A percentile compares a stretch with the other conserved stretches of the same genome.
phyloP scores from a whole-genome alignment of 2,329 filamentous ascomycete species.

The Thielaviopsis musarum region DNA sequence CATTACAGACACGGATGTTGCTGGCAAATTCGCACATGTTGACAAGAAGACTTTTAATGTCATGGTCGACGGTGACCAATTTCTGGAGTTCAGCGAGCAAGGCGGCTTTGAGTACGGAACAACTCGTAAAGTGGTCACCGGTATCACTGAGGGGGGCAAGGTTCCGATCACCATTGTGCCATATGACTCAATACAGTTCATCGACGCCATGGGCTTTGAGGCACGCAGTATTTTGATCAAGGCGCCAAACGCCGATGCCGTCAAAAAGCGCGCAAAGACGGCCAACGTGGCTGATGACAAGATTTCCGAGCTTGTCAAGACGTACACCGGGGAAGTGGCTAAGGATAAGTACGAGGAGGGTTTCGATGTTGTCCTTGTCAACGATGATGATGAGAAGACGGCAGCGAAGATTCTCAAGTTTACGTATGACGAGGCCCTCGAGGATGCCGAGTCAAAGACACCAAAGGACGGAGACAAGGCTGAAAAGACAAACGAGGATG shows the following conservation, averaged over 20 bases:
- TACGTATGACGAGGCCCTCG: constrained; percentile 15
- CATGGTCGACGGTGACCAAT: constrained; percentile 41
- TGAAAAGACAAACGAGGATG: background rate
- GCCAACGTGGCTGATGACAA: background rate
- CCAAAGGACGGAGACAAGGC: background rate
- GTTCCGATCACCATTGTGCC: constrained; percentile 34
- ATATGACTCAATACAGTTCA: constrained; percentile 24
- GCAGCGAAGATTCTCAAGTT: constrained; percentile 16
- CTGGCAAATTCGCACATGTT: constrained; percentile 40
- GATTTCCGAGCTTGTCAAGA: background rate
- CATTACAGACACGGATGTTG: constrained; percentile 31
- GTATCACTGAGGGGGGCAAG: constrained; percentile 35
- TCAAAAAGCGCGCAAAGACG: constrained; percentile 3
- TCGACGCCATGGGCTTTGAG: constrained; percentile 38
- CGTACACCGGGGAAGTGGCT: constrained; percentile 14
- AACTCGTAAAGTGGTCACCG: constrained; percentile 34
- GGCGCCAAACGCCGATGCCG: constrained; percentile 19
- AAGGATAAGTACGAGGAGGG: constrained; percentile 12
- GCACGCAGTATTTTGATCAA: constrained; percentile 39
- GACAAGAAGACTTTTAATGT: constrained; percentile 36
- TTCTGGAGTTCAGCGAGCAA: constrained; percentile 37
- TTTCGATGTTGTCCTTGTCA: constrained; percentile 14
- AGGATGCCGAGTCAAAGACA: background rate
- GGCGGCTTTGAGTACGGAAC: constrained; percentile 38
- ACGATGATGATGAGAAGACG: constrained; percentile 17